These are phyloP conservation scores for Exophiala sideris DNA, from an alignment of 2,329 filamentous ascomycete genomes.

Conservation along the genomic window DNA sequence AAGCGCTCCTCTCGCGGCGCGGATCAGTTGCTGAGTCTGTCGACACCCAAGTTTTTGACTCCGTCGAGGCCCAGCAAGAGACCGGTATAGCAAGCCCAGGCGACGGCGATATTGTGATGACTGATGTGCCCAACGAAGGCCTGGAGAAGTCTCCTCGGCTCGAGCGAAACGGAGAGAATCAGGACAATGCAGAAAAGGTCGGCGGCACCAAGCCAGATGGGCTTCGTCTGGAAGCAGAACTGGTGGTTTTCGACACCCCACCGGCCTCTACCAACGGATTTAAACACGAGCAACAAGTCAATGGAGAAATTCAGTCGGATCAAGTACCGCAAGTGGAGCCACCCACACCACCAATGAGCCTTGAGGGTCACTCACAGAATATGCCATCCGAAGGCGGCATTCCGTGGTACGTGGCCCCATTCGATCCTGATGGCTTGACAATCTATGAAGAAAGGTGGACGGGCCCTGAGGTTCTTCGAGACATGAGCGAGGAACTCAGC, in stretches of 20 bases:
- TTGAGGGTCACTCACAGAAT: slow-evolving; percentile 41
- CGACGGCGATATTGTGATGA: slow-evolving; percentile 36
- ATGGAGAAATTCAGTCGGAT: slow-evolving; percentile 42
- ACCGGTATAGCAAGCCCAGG: slow-evolving; percentile 19
- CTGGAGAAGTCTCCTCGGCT: slow-evolving; percentile 20
- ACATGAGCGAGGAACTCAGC: slow-evolving; percentile 80
- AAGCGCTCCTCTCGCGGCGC: slow-evolving; percentile 57
- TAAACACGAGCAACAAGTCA: slow-evolving; percentile 30
- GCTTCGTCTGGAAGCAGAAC: slow-evolving; percentile 3
- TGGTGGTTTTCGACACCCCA: slow-evolving; percentile 24
- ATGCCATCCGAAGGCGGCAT: slow-evolving; percentile 70
- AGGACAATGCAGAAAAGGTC: background rate
- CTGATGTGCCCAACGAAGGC: slow-evolving; percentile 35
- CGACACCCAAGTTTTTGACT: slow-evolving; percentile 24
- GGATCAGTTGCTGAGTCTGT: slow-evolving; percentile 42
- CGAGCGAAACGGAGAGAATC: background rate
- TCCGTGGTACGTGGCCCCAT: slow-evolving; percentile 81
- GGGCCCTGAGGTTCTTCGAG: slow-evolving; percentile 66
- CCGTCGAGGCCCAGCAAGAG: slow-evolving; percentile 34
- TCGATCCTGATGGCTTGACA: slow-evolving; percentile 76
- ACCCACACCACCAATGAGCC: slow-evolving; percentile 41
- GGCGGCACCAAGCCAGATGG: slow-evolving; percentile 9
- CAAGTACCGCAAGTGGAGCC: slow-evolving; percentile 36
- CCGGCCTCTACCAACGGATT: slow-evolving; percentile 30
- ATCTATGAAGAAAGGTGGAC: slow-evolving; percentile 72